Base-by-base conservation (phyloP, 176 grass and related monocot genomes). In the Triticum urartu region DNA sequence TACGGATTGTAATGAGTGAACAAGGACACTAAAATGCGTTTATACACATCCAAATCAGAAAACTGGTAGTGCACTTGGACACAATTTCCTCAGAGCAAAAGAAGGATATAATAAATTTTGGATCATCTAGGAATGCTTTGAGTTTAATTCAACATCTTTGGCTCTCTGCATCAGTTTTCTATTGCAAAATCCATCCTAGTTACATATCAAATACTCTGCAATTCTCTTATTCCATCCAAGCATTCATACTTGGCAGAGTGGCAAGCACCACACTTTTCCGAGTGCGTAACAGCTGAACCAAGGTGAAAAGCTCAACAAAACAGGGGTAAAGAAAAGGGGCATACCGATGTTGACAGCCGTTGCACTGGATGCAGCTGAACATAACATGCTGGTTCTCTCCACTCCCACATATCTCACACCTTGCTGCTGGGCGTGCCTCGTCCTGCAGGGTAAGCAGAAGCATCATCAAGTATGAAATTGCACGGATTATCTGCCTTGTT, bases 351-450 rank as follows among this genome's bases (percentile, higher is more conserved):
- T 72, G 84, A 79, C 9, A 35, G 25, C 2, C 52, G 17, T 70
- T 79, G 76, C 84, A 86, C 8, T 6, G 64, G 61, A 9, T 20
- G 18, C 84, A 86, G 30, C 33, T 80, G 60, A 5, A 77, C 77
- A 86, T 79, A 4, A 5, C 0, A 1, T 12, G 6, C 63, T 14
- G 70, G 3, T 64, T 20, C 10, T 15, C 0, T 10, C 17, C 42
- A 34, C 76, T 80, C 43, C 87, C 87, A 62, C 87, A 89, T 74
- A 72, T 75, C 67, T 80, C 76, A 67, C 87, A 85, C 24, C 11
- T 3, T 64, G 18, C 67, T 75, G 72, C 14, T 75, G 72, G 43
- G 72, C 1, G 28, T 18, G 65, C 22, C 38, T 43, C 45, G 1
- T 28, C 40, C 87, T 89, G 76, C 58, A 33, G 32, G 64, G 64